phyloP scores from a whole-genome alignment of 139 green algal genomes.

The Chlamydomonas applanata region DNA sequence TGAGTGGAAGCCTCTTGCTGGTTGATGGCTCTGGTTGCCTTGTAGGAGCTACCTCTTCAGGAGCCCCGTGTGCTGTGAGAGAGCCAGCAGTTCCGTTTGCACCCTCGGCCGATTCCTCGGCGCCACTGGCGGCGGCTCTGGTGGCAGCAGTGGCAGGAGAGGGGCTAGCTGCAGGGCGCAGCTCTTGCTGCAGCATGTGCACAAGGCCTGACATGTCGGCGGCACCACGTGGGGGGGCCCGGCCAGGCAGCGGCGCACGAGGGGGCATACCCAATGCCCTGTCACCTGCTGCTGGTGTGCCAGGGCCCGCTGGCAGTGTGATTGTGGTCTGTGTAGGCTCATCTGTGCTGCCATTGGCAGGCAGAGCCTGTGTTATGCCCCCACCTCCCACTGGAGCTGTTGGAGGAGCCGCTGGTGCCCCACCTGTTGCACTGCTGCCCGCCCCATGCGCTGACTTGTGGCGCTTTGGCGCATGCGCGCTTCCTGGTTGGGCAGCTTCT shows the following conservation, averaged over 20 bases:
- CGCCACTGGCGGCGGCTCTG: background rate
- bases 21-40: constrained; percentile 6
- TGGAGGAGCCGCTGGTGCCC: too few relatives aligned
- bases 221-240: background rate
- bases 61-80: background rate
- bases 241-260: background rate
- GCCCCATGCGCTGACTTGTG: too few relatives aligned
- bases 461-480: too few relatives aligned
- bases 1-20: background rate
- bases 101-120: too few relatives aligned
- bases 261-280: background rate
- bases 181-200: background rate
- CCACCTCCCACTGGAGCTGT: too few relatives aligned
- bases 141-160: background rate
- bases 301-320: background rate
- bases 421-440: too few relatives aligned
- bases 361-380: too few relatives aligned
- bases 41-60: background rate
- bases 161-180: too few relatives aligned
- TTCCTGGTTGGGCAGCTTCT: too few relatives aligned
- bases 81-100: too few relatives aligned
- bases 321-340: background rate
- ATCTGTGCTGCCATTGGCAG: background rate
- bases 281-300: background rate
- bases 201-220: constrained; percentile 6